A percentile compares a stretch with the other conserved stretches of the same genome.
Evolutionary conservation across 2,329 filamentous ascomycete genomes (phyloP).

Genomic region (Aphanocladium album): DNA sequence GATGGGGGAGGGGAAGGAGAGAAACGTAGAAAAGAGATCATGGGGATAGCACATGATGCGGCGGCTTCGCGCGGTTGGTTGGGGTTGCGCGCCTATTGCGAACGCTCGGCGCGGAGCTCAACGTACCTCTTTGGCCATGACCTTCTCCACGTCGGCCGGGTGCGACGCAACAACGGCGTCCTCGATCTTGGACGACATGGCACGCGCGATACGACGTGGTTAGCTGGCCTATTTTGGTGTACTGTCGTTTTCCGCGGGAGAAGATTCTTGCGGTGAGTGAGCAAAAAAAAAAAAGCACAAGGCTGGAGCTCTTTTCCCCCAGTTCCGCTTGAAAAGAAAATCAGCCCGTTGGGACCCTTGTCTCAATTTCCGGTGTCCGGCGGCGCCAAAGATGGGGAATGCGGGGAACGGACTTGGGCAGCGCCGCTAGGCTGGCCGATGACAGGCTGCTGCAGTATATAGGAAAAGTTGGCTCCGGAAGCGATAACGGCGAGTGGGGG

Average conservation of each 20-base stretch:
- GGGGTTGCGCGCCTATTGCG: too few relatives aligned
- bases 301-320: neutral
- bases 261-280: neutral
- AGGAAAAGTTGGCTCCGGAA: neutral
- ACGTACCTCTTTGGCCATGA: constrained; percentile 7
- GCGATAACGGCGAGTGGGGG: neutral
- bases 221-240: neutral
- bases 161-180: neutral
- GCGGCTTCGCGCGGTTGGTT: too few relatives aligned
- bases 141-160: constrained; percentile 1
- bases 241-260: neutral
- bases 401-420: neutral
- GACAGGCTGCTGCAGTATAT: neutral
- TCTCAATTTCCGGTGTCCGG: neutral
- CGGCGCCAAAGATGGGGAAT: constrained; percentile 1
- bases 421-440: neutral
- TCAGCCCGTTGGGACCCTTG: neutral
- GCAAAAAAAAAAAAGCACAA: neutral
- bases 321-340: neutral
- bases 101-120: neutral
- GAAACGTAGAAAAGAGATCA: too few relatives aligned
- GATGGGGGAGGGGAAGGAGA: neutral
- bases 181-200: constrained; percentile 11
- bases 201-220: neutral
- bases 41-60: too few relatives aligned